These are phyloP conservation scores for Cyclanthera cordifolia DNA, from an alignment of 306 rosid genomes.

Conservation along the genomic window DNA sequence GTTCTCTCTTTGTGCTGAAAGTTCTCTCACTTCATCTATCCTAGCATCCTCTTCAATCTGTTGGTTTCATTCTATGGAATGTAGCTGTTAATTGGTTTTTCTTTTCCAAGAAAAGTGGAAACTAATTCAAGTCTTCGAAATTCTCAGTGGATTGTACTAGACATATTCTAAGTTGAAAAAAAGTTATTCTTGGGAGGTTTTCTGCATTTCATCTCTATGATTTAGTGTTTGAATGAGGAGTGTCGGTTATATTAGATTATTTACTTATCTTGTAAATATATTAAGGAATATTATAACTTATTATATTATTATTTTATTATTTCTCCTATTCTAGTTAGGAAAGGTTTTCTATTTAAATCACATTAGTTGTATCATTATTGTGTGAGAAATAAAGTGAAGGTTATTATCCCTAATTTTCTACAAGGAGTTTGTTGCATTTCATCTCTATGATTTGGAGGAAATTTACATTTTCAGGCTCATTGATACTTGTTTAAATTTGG, in stretches of 20 bases:
- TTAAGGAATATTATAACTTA: too few relatives aligned
- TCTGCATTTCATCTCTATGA: neutral
- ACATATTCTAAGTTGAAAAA: neutral
- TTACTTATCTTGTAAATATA: too few relatives aligned
- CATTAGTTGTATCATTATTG: too few relatives aligned
- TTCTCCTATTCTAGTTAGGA: too few relatives aligned
- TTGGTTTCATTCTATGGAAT: neutral
- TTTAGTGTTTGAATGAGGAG: neutral
- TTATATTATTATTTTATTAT: too few relatives aligned
- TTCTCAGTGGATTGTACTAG: neutral
- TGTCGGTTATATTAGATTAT: too few relatives aligned
- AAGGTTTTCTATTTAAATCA: too few relatives aligned
- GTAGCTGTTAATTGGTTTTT: too few relatives aligned
- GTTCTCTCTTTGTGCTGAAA: neutral
- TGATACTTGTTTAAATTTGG: neutral
- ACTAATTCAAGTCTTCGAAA: neutral
- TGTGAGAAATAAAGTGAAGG: too few relatives aligned
- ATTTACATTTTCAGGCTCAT: neutral
- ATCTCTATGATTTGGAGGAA: too few relatives aligned
- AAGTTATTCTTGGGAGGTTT: neutral
- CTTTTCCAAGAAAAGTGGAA: neutral
- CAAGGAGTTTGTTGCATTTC: too few relatives aligned
- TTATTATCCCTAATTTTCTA: too few relatives aligned
- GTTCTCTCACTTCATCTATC: neutral
- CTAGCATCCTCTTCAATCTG: neutral